Base-by-base conservation (phyloP, 768 basidiomycete species). In the Tricholoma sp. region DNA sequence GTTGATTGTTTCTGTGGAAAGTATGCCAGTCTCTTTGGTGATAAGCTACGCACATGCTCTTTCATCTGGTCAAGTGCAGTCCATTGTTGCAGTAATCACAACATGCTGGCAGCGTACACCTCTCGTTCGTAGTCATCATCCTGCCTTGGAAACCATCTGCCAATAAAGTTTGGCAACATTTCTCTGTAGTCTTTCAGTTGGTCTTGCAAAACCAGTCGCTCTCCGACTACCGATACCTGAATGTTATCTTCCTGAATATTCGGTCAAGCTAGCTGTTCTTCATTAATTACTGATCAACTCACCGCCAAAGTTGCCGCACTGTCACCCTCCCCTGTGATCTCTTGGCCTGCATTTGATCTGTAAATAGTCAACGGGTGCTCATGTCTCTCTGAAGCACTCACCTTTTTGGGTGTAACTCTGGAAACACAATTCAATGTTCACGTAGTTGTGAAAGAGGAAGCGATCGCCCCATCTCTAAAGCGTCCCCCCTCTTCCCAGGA, bases 391-490 rank as follows among this genome's bases (percentile, higher is more conserved):
- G 5, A 18, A 42, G 8, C 3, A 42, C 41, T 8, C 5, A 41
- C 39, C 33, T 29, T 29, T 39, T 50, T 1, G 15, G 17, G 15
- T 24, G 12, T 5, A 66, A 28, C 0, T 12, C 47, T 2, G 63
- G 65, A 31, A 52, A 66, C 1, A 45, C 34, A 20, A 29, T 24
- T n/a, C 63, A 0, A 80, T 67, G 0, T 63, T 53, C 0, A 61
- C 62, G 54, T 71, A 80, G 15, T 59, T 33, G 53, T 79, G 77
- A 0, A 75, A 79, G 13, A 61, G 50, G 24, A 64, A 74, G 0
- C 57, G 45, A 50, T 78, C 76, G 0, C 71, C 72, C 74, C 73
- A 77, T 2, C 74, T 76, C 74, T 3, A 53, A 58, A 55, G n/a
- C 53, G 13, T 55, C 57, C 5, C 48, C 57, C 20, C 49, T 58